A percentile compares a stretch with the other conserved stretches of the same genome.
phyloP scores from a whole-genome alignment of 1,284 basidiomycete genomes.

The Cutaneotrichosporon cutaneum region DNA sequence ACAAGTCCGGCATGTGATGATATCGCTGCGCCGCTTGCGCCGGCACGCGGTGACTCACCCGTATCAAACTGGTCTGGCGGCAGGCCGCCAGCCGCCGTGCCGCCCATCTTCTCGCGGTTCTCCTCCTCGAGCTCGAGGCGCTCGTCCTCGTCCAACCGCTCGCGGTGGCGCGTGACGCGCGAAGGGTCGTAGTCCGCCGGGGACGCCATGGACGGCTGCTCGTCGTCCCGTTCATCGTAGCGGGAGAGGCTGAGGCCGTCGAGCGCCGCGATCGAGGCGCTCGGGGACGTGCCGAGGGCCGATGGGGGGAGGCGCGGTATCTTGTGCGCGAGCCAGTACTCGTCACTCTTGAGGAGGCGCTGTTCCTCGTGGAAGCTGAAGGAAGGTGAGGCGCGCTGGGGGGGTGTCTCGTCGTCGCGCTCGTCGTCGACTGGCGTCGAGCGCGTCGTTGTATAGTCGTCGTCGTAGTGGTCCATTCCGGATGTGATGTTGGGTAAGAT shows the following conservation, averaged over 20 bases:
- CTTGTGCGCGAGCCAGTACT: conserved; percentile 51
- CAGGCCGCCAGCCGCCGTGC: not conserved
- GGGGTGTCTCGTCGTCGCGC: conserved; percentile 17
- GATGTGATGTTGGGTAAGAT: not conserved
- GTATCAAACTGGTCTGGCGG: conserved; percentile 19
- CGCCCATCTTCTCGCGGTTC: conserved; percentile 29
- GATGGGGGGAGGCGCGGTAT: conserved; percentile 45
- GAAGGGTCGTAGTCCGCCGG: conserved; percentile 36
- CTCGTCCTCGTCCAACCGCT: conserved; percentile 42
- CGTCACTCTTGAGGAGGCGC: conserved; percentile 48
- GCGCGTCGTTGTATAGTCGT: not conserved
- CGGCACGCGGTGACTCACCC: conserved; percentile 26
- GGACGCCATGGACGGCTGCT: conserved; percentile 11
- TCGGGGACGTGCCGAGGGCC: conserved; percentile 22
- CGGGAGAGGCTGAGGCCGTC: not conserved
- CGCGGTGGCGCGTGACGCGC: conserved; percentile 26
- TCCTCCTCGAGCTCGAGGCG: conserved; percentile 47
- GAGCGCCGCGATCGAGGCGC: not conserved
- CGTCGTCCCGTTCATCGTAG: not conserved
- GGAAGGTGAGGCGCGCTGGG: conserved; percentile 41
- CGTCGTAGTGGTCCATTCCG: conserved; percentile 3
- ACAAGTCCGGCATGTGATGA: too few species aligned
- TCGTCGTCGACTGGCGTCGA: not conserved
- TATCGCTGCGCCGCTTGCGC: too few species aligned
- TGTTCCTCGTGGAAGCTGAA: conserved; percentile 53